phyloP scores from a whole-genome alignment of 2,329 filamentous ascomycete genomes.

The Tolypocladium sp. region DNA sequence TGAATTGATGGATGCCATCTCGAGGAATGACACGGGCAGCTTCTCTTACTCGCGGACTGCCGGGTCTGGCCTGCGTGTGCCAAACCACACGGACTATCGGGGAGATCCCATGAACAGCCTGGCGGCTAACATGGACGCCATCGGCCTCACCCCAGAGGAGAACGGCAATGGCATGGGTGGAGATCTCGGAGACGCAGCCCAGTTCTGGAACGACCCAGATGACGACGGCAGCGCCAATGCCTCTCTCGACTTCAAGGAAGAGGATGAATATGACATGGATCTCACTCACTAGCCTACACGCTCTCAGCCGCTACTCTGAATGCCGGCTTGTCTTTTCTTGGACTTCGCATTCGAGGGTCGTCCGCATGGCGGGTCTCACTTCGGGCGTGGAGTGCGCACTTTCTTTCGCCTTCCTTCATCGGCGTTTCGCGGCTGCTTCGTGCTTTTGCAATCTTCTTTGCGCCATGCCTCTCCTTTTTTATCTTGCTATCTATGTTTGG shows the following conservation, averaged over 20 bases:
- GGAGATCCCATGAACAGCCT: constrained; percentile 60
- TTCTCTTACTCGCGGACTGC: constrained; percentile 78
- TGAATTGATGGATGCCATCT: constrained; percentile 78
- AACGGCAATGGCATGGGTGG: constrained; percentile 27
- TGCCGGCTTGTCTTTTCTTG: neutral
- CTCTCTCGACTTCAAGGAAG: constrained; percentile 75
- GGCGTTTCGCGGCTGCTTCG: neutral
- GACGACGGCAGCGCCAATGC: constrained; percentile 62
- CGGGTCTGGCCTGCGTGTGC: constrained; percentile 81
- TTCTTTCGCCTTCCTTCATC: neutral
- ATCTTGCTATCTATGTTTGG: neutral
- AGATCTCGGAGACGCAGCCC: constrained; percentile 41
- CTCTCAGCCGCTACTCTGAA: neutral
- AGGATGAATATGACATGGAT: constrained; percentile 90
- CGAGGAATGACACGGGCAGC: constrained; percentile 66
- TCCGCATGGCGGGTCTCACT: neutral
- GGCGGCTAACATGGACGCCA: constrained; percentile 24
- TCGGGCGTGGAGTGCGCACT: neutral
- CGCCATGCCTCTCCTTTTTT: neutral
- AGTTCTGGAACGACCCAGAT: constrained; percentile 60
- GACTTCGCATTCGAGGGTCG: neutral
- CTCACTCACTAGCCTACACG: constrained; percentile 28
- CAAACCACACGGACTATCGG: constrained; percentile 84
- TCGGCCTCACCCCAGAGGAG: constrained; percentile 29
- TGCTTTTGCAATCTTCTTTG: neutral